Evolutionary conservation across 495 filamentous ascomycete genomes (phyloP), one percentile per base, ranked within the genome.

Genomic region (Glarea lozoyensis): DNA sequence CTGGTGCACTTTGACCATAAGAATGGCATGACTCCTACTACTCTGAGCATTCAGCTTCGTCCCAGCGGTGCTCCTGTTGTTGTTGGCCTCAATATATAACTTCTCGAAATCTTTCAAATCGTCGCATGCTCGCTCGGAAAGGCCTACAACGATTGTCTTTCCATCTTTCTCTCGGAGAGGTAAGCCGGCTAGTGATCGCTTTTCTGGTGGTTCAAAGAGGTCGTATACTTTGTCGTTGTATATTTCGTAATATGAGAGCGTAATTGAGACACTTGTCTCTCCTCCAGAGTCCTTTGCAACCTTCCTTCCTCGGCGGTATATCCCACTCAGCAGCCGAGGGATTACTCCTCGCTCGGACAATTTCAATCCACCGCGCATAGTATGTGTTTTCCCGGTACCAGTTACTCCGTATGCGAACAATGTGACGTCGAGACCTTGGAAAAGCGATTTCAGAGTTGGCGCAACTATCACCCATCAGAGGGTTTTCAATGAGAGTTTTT

Each of bases 151-250:
- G 11, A 94, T 76, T 0, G 92, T 94, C 64, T 93, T 97, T 38
- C 88, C 86, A 50, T 87, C 83, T 45, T 81, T 79, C 49, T 97
- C 88, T n/a, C 92, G 76, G 1, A 98, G 73, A 3, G 86, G 86
- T 25, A 98, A 66, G 0, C 92, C 92, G 0, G 88, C 76, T 2
- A 83, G 61, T 0, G 88, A 90, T 11, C 92, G 80, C 64, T 89
- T 94, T 55, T 96, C 89, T 2, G 87, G 86, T 1, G 89, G 63
- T 58, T 94, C 85, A 45, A 98, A 90, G 20, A 98, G 65, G 59
- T 98, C 92, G 54, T 79, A 95, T 4, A 98, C 89, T 60, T 86
- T 88, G 61, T 92, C 86, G 58, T 96, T 96, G 65, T 98, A 98
- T 40, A 98, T 97, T 55, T 98, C 92, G 64, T 95, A 98, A 64